phyloP scores from a whole-genome alignment of 306 rosid genomes.

The Cotoneaster glaucophyllus region DNA sequence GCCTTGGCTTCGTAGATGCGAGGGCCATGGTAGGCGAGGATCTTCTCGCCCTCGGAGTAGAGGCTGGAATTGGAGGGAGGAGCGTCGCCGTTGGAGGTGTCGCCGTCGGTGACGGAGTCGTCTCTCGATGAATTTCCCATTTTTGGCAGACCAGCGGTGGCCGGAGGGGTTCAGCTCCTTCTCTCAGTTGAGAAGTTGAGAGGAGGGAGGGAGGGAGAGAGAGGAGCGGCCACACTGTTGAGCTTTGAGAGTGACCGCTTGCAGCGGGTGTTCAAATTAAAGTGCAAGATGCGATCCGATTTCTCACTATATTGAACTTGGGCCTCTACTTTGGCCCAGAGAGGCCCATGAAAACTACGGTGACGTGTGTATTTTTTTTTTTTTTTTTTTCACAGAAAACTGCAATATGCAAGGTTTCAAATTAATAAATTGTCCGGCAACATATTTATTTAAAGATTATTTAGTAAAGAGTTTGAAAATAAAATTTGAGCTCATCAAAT shows the following conservation, averaged over 20 bases:
- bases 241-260: background rate
- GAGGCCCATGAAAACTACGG: background rate
- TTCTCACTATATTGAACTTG: background rate
- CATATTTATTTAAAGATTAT: no score
- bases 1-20: slow-evolving; percentile 97
- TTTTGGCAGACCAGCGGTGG: background rate
- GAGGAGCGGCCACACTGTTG: background rate
- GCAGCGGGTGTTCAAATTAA: background rate
- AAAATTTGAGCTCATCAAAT: no score
- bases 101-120: slow-evolving; percentile 61
- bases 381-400: no score
- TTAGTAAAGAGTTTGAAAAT: no score
- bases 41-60: slow-evolving; percentile 75
- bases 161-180: background rate
- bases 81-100: slow-evolving; percentile 57
- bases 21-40: slow-evolving; percentile 84
- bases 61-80: slow-evolving; percentile 42
- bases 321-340: background rate
- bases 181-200: background rate
- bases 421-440: no score
- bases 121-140: slow-evolving; percentile 78
- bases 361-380: no score
- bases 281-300: background rate
- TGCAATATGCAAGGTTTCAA: no score
- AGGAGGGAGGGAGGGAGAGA: background rate